These are phyloP conservation scores for Cytospora schulzeri DNA, from an alignment of 2,329 filamentous ascomycete genomes.

Conservation along the genomic window DNA sequence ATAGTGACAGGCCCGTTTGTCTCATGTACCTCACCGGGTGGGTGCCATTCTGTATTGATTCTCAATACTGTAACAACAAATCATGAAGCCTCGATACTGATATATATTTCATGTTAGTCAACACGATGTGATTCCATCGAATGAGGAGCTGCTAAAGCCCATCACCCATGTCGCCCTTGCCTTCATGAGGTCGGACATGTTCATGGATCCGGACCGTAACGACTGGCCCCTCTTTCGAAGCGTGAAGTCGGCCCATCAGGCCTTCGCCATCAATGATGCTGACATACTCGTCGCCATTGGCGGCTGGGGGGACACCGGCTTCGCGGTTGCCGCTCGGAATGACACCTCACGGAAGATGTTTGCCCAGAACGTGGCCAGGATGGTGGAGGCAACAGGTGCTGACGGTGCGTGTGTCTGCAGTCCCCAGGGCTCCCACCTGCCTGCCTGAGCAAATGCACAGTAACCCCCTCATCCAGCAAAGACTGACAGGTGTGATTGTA, in stretches of 20 bases:
- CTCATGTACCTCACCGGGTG: conserved; percentile 57
- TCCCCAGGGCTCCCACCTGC: too few relatives aligned
- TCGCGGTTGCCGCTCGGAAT: conserved; percentile 57
- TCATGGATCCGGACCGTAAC: conserved; percentile 46
- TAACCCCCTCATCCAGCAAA: too few relatives aligned
- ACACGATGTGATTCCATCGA: conserved; percentile 46
- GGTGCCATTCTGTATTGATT: conserved; percentile 23
- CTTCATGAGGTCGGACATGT: conserved; percentile 56
- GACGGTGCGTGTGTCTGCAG: conserved; percentile 55
- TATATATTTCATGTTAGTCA: conserved; percentile 41
- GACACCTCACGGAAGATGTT: conserved; percentile 57
- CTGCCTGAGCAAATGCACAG: too few relatives aligned
- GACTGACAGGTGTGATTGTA: neutral
- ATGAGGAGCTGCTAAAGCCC: conserved; percentile 39
- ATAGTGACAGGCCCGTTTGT: conserved; percentile 30
- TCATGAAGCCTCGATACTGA: neutral
- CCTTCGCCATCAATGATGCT: conserved; percentile 51
- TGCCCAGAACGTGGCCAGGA: conserved; percentile 63
- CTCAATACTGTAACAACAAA: neutral
- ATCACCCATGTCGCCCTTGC: conserved; percentile 62
- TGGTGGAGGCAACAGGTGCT: conserved; percentile 63
- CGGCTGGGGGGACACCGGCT: conserved; percentile 73
- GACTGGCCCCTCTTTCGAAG: conserved; percentile 57
- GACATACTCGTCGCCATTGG: conserved; percentile 73
- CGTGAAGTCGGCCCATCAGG: conserved; percentile 48